Base-by-base conservation (phyloP, 2,329 filamentous ascomycete genomes). In the Cadophora gregata region DNA sequence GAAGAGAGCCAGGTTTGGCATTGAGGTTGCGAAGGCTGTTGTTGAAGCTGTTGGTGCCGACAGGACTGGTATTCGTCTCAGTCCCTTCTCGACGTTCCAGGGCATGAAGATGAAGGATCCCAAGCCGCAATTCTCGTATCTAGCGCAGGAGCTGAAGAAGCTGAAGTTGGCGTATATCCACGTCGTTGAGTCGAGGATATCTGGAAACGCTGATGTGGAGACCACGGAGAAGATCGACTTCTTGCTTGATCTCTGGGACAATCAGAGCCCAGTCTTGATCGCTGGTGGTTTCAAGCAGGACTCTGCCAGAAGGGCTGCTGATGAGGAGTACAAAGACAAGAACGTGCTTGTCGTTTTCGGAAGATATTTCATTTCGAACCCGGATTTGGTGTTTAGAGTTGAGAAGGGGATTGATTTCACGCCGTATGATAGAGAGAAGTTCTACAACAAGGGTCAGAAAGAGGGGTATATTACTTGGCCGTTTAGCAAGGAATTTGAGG, bases 31-130 rank as follows among this genome's bases (percentile, higher is more conserved):
- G 0, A 79, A 83, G 50, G 84, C 84, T 0, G 81, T 86, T 3
- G 77, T 79, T 0, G 77, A 79, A 0, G 82, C 84, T 0, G 77
- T 86, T 16, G 88, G 88, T 0, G 75, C 82, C 0, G 82, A 88
- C 1, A 80, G 80, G 14, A 81, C 83, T 1, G 86, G 82, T 0
- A 83, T 90, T 33, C 83, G 89, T 1, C 76, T 92, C 1, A 85
- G 82, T 7, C 89, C 89, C 0, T 91, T 82, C 79, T 85, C 82
- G 59, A 77, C 78, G 0, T 91, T 88, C 78, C 86, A 91, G 67
- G 83, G 83, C 36, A 89, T 91, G 88, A 78, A 79, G 36, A 90
- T 90, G 86, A 70, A 76, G 0, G 82, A 92, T 53, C 88, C 88
- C 0, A 73, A 86, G 9, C 85, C 88, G 0, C 88, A 92, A 68